These are phyloP conservation scores for Eudorina sp. DNA, from an alignment of 139 green algal species.

Conservation along the genomic window DNA sequence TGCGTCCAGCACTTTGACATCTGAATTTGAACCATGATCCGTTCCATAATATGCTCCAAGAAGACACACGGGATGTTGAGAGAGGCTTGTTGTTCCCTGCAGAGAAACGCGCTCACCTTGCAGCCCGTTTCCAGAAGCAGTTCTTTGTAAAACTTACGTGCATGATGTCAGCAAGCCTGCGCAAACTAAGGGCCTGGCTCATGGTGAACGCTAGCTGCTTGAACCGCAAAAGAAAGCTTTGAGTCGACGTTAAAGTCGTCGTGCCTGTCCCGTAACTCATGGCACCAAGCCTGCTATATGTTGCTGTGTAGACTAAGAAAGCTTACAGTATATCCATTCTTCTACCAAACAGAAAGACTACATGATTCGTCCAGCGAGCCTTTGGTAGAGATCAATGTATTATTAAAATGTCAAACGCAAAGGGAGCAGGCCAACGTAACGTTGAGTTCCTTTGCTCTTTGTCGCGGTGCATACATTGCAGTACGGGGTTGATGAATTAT, in stretches of 20 bases:
- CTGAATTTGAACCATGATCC: neutral
- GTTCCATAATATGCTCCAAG: conserved; percentile 63
- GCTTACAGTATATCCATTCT: neutral
- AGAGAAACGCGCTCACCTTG: neutral
- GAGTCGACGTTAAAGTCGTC: neutral
- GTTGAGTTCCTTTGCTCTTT: no score
- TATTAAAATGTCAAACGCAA: no score
- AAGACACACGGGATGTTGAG: conserved; percentile 56
- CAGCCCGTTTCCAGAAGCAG: neutral
- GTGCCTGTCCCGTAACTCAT: conserved; percentile 19
- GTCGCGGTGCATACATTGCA: no score
- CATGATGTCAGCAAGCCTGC: conserved; percentile 70
- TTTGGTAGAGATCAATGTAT: no score
- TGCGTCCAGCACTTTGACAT: neutral
- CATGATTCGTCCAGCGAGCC: no score
- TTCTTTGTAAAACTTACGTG: conserved; percentile 53
- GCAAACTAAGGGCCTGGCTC: conserved; percentile 70
- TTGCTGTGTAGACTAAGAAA: neutral
- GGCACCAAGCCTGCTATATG: neutral
- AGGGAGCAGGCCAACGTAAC: no score
- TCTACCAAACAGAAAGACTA: neutral
- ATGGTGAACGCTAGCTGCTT: conserved; percentile 40
- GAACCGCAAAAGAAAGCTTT: neutral
- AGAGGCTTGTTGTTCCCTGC: conserved; percentile 52
- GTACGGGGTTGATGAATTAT: no score